These are phyloP conservation scores for Logfia minima DNA, from an alignment of 129 eudicot species.

Conservation along the genomic window DNA sequence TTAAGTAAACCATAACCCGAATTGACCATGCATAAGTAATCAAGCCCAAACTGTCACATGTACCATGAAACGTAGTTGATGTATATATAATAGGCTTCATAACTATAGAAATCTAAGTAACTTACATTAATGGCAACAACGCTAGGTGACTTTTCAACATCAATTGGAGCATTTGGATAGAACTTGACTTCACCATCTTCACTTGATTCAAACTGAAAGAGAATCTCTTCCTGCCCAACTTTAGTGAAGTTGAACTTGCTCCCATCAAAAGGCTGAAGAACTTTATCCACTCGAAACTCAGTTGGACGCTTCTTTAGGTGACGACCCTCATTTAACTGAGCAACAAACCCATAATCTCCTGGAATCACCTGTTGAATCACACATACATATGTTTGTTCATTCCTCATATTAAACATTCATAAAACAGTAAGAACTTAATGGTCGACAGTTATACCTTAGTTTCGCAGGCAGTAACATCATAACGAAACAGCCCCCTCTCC, in stretches of 20 bases:
- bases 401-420: neutral
- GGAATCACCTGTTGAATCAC: slow-evolving; percentile 68
- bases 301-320: slow-evolving; percentile 99
- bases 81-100: neutral
- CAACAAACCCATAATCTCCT: slow-evolving; percentile 83
- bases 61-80: neutral
- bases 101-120: slow-evolving; percentile 4
- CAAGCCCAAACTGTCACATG: no score
- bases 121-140: slow-evolving; percentile 97
- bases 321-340: slow-evolving; percentile 97
- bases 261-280: slow-evolving; percentile 92
- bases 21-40: neutral
- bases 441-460: slow-evolving; percentile 58
- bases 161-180: slow-evolving; percentile 77
- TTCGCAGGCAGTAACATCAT: slow-evolving; percentile 98
- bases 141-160: slow-evolving; percentile 68
- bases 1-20: neutral
- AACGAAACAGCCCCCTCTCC: slow-evolving; percentile 89
- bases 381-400: neutral
- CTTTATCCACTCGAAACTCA: slow-evolving; percentile 96
- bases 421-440: neutral
- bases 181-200: slow-evolving; percentile 73
- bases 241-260: slow-evolving; percentile 95
- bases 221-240: slow-evolving; percentile 97
- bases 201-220: slow-evolving; percentile 91